Base-by-base conservation (phyloP, 208 protist species). In the Naegleria lovaniensis region DNA sequence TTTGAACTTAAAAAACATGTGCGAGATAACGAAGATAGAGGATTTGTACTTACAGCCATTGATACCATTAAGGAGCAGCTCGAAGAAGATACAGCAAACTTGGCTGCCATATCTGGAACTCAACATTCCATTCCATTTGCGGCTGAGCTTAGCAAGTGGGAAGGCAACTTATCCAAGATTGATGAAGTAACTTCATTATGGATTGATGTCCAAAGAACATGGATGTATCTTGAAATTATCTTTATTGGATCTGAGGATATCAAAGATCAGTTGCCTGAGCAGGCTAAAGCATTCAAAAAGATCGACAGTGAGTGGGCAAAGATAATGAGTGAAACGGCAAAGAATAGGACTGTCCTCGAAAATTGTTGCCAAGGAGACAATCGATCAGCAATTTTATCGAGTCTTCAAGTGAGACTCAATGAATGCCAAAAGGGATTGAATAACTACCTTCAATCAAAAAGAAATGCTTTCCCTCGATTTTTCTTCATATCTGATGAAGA, bases 401-500 rank as follows among this genome's bases (percentile, higher is more conserved):
- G 95, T 59, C 93, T 99, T 39, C 95, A 96, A 86, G 94, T 96
- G 84, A 96, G 97, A 92, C 96, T 99, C 38, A 97, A 99, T 92
- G 95, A 97, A 92, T 99, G 98, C 94, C 98, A 99, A 94, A 99
- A 99, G 94, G 97, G 97, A 90, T 95, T 99, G 43, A 97, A 96
- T 19, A 98, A 99, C 92, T 99, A 99, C 94, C 94, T 99, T 5
- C 97, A 99, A 93, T 96, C 96, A 7, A 99, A 99, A 95, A 96
- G 99, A 43, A 95, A 95, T 76, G 94, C 98, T 25, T 99, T 99
- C 93, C 98, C 98, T n/a, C 93, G 99, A 79, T 99, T 99, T 94
- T 99, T 98, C 95, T 99, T 99, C 94, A 99, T 99, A 90, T 99
- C 98, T 13, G 98, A 99, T 93, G 98, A 99, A 93, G 98, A 99